Conservation (phyloP, 2,329 filamentous ascomycete genomes). For the Madurella fahalii region DNA sequence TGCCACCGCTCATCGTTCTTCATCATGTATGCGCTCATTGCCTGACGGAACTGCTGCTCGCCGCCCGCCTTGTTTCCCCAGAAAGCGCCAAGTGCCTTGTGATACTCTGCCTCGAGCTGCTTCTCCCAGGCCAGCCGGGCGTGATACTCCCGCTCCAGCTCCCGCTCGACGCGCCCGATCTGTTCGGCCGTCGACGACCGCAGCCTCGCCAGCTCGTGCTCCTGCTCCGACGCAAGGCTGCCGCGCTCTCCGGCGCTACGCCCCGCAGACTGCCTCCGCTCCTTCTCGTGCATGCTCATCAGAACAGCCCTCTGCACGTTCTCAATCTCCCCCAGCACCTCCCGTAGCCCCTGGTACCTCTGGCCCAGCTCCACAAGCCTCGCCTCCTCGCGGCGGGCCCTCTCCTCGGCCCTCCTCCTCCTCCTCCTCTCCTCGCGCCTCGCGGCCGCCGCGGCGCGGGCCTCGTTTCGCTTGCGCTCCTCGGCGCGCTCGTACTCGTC, state of each 20-base stretch:
- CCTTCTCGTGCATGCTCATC: slow-evolving; percentile 36
- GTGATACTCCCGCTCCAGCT: slow-evolving; percentile 39
- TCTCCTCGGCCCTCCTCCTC: slow-evolving; percentile 37
- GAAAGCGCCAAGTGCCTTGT: slow-evolving; percentile 35
- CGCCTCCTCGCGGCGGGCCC: slow-evolving; percentile 37
- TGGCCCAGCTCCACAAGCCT: slow-evolving; percentile 37
- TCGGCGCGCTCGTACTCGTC: slow-evolving; percentile 47
- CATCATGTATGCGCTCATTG: slow-evolving; percentile 34
- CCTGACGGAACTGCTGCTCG: slow-evolving; percentile 27
- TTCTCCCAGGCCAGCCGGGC: slow-evolving; percentile 39
- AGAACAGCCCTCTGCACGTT: slow-evolving; percentile 40
- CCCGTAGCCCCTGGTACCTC: slow-evolving; percentile 38
- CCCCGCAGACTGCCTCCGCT: slow-evolving; percentile 27
- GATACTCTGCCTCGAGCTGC: slow-evolving; percentile 43
- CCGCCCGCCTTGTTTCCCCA: slow-evolving; percentile 37
- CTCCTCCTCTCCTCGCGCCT: slow-evolving; percentile 35
- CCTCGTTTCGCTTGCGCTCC: slow-evolving; percentile 38
- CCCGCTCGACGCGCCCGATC: slow-evolving; percentile 33
- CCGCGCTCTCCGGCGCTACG: slow-evolving; percentile 25
- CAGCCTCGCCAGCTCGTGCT: slow-evolving; percentile 31
- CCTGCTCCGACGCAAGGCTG: slow-evolving; percentile 34
- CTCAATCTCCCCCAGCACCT: slow-evolving; percentile 38
- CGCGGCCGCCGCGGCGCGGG: slow-evolving; percentile 36
- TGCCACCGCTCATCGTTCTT: slow-evolving; percentile 41
- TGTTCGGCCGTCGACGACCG: slow-evolving; percentile 26